These are phyloP conservation scores for Leptodermis oblonga DNA, from an alignment of 257 asterid genomes.

Conservation along the genomic window DNA sequence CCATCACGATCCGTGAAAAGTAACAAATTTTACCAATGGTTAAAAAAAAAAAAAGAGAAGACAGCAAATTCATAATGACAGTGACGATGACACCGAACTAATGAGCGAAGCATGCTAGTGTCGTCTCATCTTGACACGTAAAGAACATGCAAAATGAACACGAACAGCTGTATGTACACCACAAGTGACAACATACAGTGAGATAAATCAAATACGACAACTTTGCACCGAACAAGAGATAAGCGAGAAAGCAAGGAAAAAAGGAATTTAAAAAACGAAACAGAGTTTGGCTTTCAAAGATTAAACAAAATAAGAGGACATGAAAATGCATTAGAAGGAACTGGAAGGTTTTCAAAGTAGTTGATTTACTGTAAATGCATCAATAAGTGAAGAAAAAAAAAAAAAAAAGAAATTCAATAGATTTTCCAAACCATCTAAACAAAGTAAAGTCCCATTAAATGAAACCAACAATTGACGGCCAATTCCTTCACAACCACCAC, in stretches of 20 bases:
- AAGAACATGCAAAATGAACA: background rate
- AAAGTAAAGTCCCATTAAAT: conserved; percentile 17
- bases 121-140: conserved; percentile 8
- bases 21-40: background rate
- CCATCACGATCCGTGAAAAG: background rate
- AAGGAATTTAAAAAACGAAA: background rate
- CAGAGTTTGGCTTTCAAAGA: background rate
- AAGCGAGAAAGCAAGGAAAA: background rate
- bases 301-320: too few relatives aligned
- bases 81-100: background rate
- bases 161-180: background rate
- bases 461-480: background rate
- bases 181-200: background rate
- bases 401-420: conserved; percentile 10
- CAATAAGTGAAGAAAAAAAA: background rate
- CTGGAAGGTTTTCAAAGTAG: background rate
- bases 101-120: background rate
- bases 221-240: background rate
- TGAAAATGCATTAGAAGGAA: background rate
- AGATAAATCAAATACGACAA: background rate
- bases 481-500: background rate
- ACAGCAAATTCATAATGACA: background rate
- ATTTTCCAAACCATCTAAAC: conserved; percentile 1
- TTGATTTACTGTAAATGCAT: background rate
- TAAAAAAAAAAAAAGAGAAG: background rate